Evolutionary conservation across 148 eudicot species (phyloP).

Genomic region (Camellia japonica): DNA sequence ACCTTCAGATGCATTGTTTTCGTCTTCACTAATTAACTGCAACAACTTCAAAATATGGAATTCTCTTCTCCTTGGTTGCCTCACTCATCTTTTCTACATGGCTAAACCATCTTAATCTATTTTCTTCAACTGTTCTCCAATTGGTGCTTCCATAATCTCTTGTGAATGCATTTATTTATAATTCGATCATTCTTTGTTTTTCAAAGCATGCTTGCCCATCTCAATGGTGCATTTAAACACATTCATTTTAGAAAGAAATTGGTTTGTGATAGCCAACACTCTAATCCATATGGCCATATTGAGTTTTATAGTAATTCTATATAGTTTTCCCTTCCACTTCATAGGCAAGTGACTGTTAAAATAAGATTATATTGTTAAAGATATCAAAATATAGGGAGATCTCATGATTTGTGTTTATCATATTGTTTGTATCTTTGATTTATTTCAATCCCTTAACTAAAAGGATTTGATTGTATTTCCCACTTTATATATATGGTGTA

Average conservation of each 20-base stretch:
- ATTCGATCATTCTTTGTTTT: not conserved
- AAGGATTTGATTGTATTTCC: too few species aligned
- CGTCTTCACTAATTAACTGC: not conserved
- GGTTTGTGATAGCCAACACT: slow-evolving; percentile 5
- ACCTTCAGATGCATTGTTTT: slow-evolving; percentile 9
- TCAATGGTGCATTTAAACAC: not conserved
- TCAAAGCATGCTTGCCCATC: not conserved
- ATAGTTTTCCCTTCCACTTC: not conserved
- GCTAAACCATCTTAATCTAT: not conserved
- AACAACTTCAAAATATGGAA: not conserved
- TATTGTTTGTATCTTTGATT: too few species aligned
- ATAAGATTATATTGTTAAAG: too few species aligned
- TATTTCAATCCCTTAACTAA: too few species aligned
- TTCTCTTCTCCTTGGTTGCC: slow-evolving; percentile 4
- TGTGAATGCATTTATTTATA: not conserved
- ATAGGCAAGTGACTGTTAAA: not conserved
- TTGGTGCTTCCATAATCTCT: not conserved
- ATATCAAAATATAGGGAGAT: too few species aligned
- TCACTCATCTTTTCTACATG: not conserved
- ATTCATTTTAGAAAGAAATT: not conserved
- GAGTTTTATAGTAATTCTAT: not conserved
- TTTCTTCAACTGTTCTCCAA: not conserved
- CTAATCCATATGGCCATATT: not conserved
- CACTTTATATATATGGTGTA: too few species aligned
- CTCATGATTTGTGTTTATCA: too few species aligned